Evolutionary conservation across 257 asterid genomes (phyloP), one percentile per base, ranked within the genome.

Genomic region (Mentha longifolia): DNA sequence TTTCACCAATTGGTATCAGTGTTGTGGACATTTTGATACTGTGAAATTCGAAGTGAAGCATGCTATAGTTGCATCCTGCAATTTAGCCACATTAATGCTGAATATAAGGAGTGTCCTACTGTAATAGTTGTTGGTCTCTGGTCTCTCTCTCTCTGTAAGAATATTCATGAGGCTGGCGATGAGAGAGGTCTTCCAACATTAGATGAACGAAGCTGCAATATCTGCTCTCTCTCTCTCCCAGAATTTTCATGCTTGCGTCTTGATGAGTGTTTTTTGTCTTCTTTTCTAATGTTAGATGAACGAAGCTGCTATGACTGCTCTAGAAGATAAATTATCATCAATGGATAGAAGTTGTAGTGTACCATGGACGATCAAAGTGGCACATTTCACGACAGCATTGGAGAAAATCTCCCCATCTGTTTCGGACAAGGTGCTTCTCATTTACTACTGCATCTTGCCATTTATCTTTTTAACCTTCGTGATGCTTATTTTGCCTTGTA

Each of bases 391-490:
- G 74, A 78, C 37, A 42, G 94, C 96, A n/a, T 69, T 89, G 73
- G 68, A 77, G 72, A 86, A 80, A 74, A 76, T 80, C 37, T 78
- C 88, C 13, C 91, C 96, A 9, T 93, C 98, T 0, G 96, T 93
- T 59, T 83, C 95, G 8, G 76, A 86, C 11, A 51, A 81, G 86
- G 95, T 89, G 62, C 59, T 42, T 75, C 15, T 13, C 3, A 7
- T 59, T 68, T 15, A 39, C 47, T 22, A 9, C 5, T 33, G 17
- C 19, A 22, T 13, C 9, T 1, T 8, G 12, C 28, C 57, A 51
- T 5, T 7, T 68, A 33, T 4, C 8, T 16, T 7, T 52, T 8
- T 47, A 5, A 7, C 58, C 6, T 42, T 11, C 10, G 0, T 60
- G 30, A 14, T 43, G 59, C 42, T 74, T 25, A 56, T 56, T n/a